Conservation (phyloP, 2,329 filamentous ascomycete genomes). For the Penicillium sp. region DNA sequence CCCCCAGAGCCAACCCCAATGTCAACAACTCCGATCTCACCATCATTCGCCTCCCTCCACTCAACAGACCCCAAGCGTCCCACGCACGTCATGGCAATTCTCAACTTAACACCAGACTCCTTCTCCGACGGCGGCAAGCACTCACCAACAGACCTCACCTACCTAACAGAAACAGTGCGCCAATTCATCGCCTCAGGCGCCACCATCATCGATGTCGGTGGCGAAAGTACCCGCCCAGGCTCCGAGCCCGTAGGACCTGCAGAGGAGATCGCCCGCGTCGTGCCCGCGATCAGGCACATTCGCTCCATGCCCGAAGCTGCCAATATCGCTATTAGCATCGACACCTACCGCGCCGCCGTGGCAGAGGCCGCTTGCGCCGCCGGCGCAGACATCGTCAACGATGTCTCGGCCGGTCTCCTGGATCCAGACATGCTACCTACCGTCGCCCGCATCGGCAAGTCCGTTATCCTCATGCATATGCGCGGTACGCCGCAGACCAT, state of each 20-base stretch:
- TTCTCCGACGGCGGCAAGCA: constrained; percentile 88
- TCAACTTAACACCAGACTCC: constrained; percentile 94
- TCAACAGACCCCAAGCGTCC: constrained; percentile 57
- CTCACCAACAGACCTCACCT: constrained; percentile 47
- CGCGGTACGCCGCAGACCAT: constrained; percentile 84
- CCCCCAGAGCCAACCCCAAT: constrained; percentile 39
- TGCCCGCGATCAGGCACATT: constrained; percentile 77
- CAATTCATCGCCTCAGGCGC: constrained; percentile 69
- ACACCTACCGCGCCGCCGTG: constrained; percentile 87
- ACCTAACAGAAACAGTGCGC: constrained; percentile 61
- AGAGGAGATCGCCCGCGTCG: constrained; percentile 75
- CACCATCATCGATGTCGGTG: constrained; percentile 87
- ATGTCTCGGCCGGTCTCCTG: constrained; percentile 80
- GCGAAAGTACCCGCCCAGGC: constrained; percentile 85
- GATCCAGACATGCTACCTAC: constrained; percentile 81
- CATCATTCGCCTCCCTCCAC: constrained; percentile 55
- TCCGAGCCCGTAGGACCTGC: constrained; percentile 67
- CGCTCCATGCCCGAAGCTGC: constrained; percentile 65
- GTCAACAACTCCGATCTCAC: constrained; percentile 42
- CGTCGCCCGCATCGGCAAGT: constrained; percentile 74
- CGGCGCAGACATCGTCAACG: constrained; percentile 92
- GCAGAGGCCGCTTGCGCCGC: constrained; percentile 73
- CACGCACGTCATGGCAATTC: constrained; percentile 87
- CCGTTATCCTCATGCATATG: constrained; percentile 90
- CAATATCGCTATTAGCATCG: constrained; percentile 76